Base-by-base conservation (phyloP, 345 rosid genomes). In the Citrus trifoliata region DNA sequence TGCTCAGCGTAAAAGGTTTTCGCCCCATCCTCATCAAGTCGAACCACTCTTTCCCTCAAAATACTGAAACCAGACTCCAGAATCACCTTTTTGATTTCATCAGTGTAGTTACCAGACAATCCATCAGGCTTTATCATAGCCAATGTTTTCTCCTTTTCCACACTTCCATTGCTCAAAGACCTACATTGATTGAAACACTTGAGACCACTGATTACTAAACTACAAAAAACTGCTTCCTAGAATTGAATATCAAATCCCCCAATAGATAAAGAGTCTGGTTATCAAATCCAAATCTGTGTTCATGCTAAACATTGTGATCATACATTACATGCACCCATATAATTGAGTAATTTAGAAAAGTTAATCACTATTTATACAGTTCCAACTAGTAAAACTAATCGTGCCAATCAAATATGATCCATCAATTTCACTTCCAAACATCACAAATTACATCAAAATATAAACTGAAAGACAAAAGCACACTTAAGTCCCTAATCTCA, bases 51-150 rank as follows among this genome's bases (percentile, higher is more conserved):
- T 85, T 95, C 98, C 80, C 24, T 85, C 38, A 74, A 63, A 53
- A 92, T 90, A 46, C 51, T 51, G 80, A 95, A 95, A 80, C 92
- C 86, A 0, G 90, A 85, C 35, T 86, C 90, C 71, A 82, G 40
- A 78, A 92, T 78, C 16, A 85, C 68, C 73, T 66, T 76, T 81
- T 87, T 92, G 73, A 95, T 89, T 27, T 69, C 77, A 9, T 87
- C 91, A 59, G 90, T 85, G 79, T 88, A 87, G 79, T 92, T 90
- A 73, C 98, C 90, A 1, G 78, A 74, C 75, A 93, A 67, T 66
- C 98, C 98, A 77, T 95, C 98, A 19, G 97, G 97, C 85, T 95
- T 93, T 79, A 95, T 83, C 77, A 95, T 89, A 48, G 88, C 98
- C 67, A 95, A 42, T 25, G 97, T 95, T 77, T 83, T 89, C 84